Percentiles rank a stretch among this genome's conserved stretches.
Conservation (phyloP, 257 asterid genomes). For the Eucommia ulmoides region DNA sequence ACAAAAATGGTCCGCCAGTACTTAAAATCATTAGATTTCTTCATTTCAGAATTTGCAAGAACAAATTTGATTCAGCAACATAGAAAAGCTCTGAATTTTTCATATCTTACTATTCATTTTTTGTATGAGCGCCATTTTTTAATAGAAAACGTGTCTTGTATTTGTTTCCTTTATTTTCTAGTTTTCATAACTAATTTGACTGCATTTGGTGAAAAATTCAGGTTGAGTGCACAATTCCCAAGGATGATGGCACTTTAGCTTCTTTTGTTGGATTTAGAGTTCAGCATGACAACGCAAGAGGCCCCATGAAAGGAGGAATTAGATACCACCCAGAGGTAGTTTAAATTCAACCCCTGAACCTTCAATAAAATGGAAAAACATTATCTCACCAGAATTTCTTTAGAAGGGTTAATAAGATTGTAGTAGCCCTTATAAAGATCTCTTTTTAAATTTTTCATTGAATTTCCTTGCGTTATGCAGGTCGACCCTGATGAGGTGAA, state of each 20-base stretch:
- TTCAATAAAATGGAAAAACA: not conserved
- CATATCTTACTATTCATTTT: too few species aligned
- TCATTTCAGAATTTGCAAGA: too few species aligned
- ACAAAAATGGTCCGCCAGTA: too few species aligned
- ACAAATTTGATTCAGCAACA: too few species aligned
- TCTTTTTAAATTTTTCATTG: too few species aligned
- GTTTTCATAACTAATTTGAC: not conserved
- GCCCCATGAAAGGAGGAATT: slow-evolving; percentile 98
- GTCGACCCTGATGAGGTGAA: slow-evolving; percentile 95
- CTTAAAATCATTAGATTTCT: too few species aligned
- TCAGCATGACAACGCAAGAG: slow-evolving; percentile 89
- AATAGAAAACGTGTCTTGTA: too few species aligned
- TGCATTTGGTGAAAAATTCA: slow-evolving; percentile 12
- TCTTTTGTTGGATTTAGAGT: slow-evolving; percentile 85
- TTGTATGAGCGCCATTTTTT: too few species aligned
- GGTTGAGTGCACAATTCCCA: slow-evolving; percentile 96
- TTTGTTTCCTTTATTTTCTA: too few species aligned
- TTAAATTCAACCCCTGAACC: not conserved
- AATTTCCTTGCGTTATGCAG: slow-evolving; percentile 22
- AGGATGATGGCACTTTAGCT: slow-evolving; percentile 82
- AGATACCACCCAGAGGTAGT: slow-evolving; percentile 90
- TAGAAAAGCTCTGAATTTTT: too few species aligned
- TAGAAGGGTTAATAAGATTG: not conserved
- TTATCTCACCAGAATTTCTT: not conserved
- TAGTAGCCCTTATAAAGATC: not conserved